Base-by-base conservation (phyloP, 2,329 filamentous ascomycete genomes). In the Neonectria magnoliae region DNA sequence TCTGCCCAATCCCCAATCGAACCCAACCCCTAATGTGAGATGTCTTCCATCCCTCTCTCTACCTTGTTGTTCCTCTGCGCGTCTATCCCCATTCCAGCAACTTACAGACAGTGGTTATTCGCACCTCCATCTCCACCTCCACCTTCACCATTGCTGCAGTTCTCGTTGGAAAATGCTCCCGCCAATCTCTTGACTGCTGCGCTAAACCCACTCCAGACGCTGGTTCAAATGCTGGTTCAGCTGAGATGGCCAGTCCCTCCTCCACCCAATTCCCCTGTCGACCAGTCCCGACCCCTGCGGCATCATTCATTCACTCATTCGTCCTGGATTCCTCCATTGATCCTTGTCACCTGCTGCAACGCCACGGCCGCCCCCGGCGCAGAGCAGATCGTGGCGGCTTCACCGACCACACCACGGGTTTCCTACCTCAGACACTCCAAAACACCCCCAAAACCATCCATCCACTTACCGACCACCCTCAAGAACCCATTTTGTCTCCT, bases 211-310 rank as follows among this genome's bases (percentile, higher is more conserved):
- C n/a, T 11, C 38, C n/a, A 10, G 38, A 20, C 38, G 38, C n/a
- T 42, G 38, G n/a, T n/a, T 42, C 59, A 57, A 61, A 73, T 73
- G 64, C 71, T 63, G 70, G 71, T 71, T 71, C 71, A 73, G 71
- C 71, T 73, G 71, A 73, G 68, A 71, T 71, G 67, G 70, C 55
- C 62, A 57, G 50, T 48, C 57, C 38, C 57, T 25, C 36, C 56
- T 38, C 69, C 56, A 61, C 67, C 33, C 48, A 45, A 42, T 7
- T 13, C 3, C 29, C 51, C 20, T 25, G 7, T 50, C 7, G 44
- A 38, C 71, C 71, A 73, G 66, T 71, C 31, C 44, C 36, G 52
- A 45, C 53, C 65, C 57, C 18, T 67, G 67, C 47, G 29, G 22
- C 48, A 53, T 65, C 65, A 68, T 68, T 51, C 55, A 50, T 63